Conservation (phyloP, 345 rosid genomes). For the Hibiscus syriacus region DNA sequence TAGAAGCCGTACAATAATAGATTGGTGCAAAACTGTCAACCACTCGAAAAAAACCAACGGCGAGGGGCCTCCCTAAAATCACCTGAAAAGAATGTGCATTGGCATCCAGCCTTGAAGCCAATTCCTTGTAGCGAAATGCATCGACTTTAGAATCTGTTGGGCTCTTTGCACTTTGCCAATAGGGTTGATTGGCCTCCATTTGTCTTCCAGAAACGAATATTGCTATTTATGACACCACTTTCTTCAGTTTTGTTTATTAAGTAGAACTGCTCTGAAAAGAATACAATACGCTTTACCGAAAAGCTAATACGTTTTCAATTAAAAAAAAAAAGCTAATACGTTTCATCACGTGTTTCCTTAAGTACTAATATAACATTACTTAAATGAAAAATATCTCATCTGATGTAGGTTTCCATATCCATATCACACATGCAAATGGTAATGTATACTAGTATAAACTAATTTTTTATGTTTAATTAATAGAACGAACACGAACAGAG, state of each 20-base stretch:
- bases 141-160: neutral
- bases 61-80: conserved; percentile 3
- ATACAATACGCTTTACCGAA: neutral
- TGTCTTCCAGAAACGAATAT: conserved; percentile 3
- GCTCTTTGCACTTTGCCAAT: neutral
- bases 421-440: too few species aligned
- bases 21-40: neutral
- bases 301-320: neutral
- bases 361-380: neutral
- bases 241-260: too few species aligned
- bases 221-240: neutral
- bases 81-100: neutral
- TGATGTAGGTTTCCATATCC: neutral
- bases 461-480: too few species aligned
- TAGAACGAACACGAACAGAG: too few species aligned
- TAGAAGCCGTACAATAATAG: neutral
- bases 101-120: neutral
- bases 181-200: neutral
- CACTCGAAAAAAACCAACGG: conserved; percentile 12
- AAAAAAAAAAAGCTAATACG: too few species aligned
- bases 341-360: neutral
- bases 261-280: neutral
- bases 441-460: too few species aligned
- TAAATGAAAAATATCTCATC: neutral
- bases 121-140: neutral